These are phyloP conservation scores for Bothriochloa decipiens DNA, from an alignment of 176 grass and related monocot species.

Conservation along the genomic window DNA sequence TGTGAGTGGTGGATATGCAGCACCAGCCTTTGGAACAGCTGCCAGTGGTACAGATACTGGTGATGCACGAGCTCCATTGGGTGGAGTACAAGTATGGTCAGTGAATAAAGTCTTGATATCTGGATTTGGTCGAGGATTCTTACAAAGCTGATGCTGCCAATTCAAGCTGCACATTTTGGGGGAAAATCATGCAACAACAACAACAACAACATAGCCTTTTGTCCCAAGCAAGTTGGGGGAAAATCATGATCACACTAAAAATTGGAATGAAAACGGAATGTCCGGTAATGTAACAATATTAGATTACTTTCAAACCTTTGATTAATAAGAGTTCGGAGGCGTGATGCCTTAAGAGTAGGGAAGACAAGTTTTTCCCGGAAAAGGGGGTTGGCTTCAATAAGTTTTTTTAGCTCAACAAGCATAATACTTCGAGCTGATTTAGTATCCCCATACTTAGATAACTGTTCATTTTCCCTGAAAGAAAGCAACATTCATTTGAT, in stretches of 20 bases:
- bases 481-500: slow-evolving; percentile 5
- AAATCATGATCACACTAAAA: slow-evolving; percentile 10
- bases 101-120: slow-evolving; percentile 98
- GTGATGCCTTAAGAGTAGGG: slow-evolving; percentile 87
- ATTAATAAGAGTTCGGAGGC: slow-evolving; percentile 92
- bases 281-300: not conserved
- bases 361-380: slow-evolving; percentile 91
- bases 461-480: slow-evolving; percentile 95
- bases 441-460: slow-evolving; percentile 95
- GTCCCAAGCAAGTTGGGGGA: too few relatives aligned
- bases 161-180: slow-evolving; percentile 76
- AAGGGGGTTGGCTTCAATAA: slow-evolving; percentile 97
- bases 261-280: slow-evolving; percentile 14
- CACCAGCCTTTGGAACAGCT: slow-evolving; percentile 81
- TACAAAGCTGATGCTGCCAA: slow-evolving; percentile 99
- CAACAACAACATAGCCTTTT: too few relatives aligned
- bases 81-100: slow-evolving; percentile 78
- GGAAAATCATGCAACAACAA: slow-evolving; percentile 24
- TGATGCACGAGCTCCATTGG: slow-evolving; percentile 79
- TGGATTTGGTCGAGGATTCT: slow-evolving; percentile 89
- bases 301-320: slow-evolving; percentile 71
- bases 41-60: slow-evolving; percentile 81
- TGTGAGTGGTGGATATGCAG: slow-evolving; percentile 67
- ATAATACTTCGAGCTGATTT: slow-evolving; percentile 93
- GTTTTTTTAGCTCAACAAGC: slow-evolving; percentile 94